Evolutionary conservation across 257 asterid genomes (phyloP).

Genomic region (Haberlea rhodopensis): DNA sequence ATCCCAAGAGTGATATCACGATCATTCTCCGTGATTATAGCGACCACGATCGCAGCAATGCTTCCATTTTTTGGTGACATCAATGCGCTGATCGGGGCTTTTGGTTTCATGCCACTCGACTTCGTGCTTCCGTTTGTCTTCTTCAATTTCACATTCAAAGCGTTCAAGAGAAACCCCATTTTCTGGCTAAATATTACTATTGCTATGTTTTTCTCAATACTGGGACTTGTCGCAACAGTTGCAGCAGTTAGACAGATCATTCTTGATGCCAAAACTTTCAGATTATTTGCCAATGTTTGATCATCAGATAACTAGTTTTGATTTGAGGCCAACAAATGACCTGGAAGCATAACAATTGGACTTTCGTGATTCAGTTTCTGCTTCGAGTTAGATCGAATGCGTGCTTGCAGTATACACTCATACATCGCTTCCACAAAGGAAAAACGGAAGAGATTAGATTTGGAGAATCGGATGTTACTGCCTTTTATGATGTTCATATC

Average conservation of each 20-base stretch:
- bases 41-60: constrained; percentile 83
- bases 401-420: too few species aligned
- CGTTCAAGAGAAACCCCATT: constrained; percentile 46
- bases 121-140: constrained; percentile 77
- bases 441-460: too few species aligned
- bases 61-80: constrained; percentile 90
- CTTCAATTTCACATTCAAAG: constrained; percentile 81
- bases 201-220: constrained; percentile 53
- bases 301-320: neutral
- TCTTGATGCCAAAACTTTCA: constrained; percentile 72
- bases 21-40: constrained; percentile 53
- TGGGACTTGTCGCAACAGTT: constrained; percentile 63
- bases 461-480: too few species aligned
- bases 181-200: constrained; percentile 63
- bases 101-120: constrained; percentile 90
- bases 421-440: too few species aligned
- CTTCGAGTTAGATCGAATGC: too few species aligned
- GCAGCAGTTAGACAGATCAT: constrained; percentile 86
- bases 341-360: neutral
- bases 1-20: constrained; percentile 64
- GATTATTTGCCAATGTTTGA: constrained; percentile 66
- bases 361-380: too few species aligned
- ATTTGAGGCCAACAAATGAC: neutral
- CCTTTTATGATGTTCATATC: too few species aligned
- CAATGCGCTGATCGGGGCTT: constrained; percentile 75